Evolutionary conservation across 2,329 filamentous ascomycete genomes (phyloP).

Genomic region (Penicillium sp.): DNA sequence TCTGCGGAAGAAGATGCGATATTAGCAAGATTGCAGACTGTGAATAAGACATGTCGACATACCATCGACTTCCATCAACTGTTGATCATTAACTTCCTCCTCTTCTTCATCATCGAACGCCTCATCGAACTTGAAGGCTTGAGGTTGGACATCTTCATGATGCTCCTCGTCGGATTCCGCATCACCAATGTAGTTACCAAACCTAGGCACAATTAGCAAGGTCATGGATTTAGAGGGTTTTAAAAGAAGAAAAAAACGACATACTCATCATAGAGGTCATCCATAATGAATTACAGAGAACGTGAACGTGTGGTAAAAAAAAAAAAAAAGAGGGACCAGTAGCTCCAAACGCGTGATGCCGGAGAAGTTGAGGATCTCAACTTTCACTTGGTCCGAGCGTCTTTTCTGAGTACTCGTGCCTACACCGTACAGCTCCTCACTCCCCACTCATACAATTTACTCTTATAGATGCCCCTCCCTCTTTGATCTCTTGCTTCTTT

Average conservation of each 20-base stretch:
- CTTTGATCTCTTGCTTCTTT: background rate
- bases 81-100: constrained; percentile 67
- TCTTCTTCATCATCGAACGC: constrained; percentile 63
- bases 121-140: constrained; percentile 76
- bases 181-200: constrained; percentile 98
- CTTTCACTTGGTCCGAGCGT: constrained; percentile 26
- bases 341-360: constrained; percentile 21
- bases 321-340: constrained; percentile 10
- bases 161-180: constrained; percentile 85
- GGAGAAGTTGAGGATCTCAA: constrained; percentile 23
- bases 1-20: constrained; percentile 55
- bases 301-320: constrained; percentile 24
- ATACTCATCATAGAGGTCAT: constrained; percentile 96
- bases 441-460: constrained; percentile 15
- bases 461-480: constrained; percentile 13
- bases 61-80: constrained; percentile 93
- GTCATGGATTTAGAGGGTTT: constrained; percentile 9
- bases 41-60: constrained; percentile 25
- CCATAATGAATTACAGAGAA: constrained; percentile 57
- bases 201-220: constrained; percentile 56
- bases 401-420: constrained; percentile 23
- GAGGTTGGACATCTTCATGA: constrained; percentile 71
- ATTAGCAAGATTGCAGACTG: constrained; percentile 25
- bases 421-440: constrained; percentile 32
- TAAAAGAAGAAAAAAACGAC: constrained; percentile 8